Base-by-base conservation (phyloP, 257 asterid genomes). In the Coffea eugenioides region DNA sequence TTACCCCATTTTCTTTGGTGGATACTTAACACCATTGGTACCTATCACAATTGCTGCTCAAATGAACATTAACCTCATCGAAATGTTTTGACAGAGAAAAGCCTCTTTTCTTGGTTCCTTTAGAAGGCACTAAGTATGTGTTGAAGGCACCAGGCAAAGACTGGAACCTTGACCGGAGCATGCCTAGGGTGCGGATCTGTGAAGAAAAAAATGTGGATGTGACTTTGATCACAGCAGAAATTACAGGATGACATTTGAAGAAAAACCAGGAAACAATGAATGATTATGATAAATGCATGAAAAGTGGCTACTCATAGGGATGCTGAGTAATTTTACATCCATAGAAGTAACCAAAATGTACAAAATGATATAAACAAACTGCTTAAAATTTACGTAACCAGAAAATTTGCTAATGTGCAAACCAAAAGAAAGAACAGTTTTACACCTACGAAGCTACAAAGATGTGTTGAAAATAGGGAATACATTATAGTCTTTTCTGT, bases 111-210 rank as follows among this genome's bases (percentile, higher is more conserved):
- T 85, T 91, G 69, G 85, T 75, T 88, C 79, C 90, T 54, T 91
- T 93, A 54, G 97, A 89, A 73, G 99, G 99, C 70, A 94, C 89
- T 90, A 96, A 88, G 83, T 84, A 84, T 59, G 95, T 88, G 84
- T 94, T 94, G 91, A 96, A 96, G 84, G 98, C 99, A 84, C 95
- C 94, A 72, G 99, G 99, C 75, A 96, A 86, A 39, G 99, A 96
- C 87, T 89, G 97, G 83, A 96, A 96, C 62, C 98, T 95, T 73
- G 99, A 92, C 86, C 99, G 88, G 70, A 96, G 85, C 99, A 96
- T 96, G 88, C 88, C 91, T 65, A 96, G 97, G 80, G 99, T 96
- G 82, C 98, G 93, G 76, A 96, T 94, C 99, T 96, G 91, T 67
- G 67, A 39, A 39, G 80, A 80, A 79, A 82, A 67, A 81, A 82